These are phyloP conservation scores for Eucalyptus sideroxylon DNA, from an alignment of 345 rosid species.

Conservation along the genomic window DNA sequence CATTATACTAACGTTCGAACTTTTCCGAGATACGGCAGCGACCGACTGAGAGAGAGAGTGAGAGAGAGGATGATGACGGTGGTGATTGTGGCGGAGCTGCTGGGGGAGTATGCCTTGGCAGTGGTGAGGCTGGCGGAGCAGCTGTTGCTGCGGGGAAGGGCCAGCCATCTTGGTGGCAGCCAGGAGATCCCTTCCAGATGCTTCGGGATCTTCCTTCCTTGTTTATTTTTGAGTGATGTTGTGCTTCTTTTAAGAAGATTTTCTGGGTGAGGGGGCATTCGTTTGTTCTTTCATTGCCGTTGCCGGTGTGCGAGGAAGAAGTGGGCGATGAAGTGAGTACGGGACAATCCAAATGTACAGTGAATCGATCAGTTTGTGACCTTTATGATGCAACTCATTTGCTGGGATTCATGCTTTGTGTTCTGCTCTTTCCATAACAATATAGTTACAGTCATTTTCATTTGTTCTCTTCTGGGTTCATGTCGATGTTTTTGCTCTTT, in stretches of 20 bases:
- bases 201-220: background rate
- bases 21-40: background rate
- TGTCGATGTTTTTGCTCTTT: too few species aligned
- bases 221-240: background rate
- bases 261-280: too few species aligned
- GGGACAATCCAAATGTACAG: background rate
- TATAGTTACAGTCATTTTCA: background rate
- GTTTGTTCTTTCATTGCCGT: background rate
- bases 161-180: background rate
- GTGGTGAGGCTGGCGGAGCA: conserved; percentile 1
- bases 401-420: background rate
- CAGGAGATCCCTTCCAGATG: background rate
- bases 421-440: background rate
- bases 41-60: background rate
- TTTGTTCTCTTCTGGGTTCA: background rate
- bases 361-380: background rate
- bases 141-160: background rate
- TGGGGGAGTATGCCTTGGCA: background rate
- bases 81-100: conserved; percentile 3
- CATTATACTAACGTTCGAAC: background rate
- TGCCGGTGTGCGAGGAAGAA: background rate
- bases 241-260: background rate
- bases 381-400: background rate
- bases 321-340: too few species aligned
- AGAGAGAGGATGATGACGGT: background rate